Conservation (phyloP, 139 green algal species). For the Raphidocelis subcapitata region DNA sequence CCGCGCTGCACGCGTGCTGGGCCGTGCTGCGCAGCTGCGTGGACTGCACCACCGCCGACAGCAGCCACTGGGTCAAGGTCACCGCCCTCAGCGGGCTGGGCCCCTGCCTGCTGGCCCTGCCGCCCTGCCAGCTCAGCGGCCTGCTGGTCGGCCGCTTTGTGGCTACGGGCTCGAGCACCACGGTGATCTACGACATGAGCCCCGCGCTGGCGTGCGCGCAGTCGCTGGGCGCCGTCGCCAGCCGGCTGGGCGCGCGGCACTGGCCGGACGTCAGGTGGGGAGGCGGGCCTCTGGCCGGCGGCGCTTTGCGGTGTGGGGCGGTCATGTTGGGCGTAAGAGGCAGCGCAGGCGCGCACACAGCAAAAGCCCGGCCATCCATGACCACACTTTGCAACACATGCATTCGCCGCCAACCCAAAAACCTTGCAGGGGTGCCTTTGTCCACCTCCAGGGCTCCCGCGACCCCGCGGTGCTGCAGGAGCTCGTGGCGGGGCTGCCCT, state of each 20-base stretch:
- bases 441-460: conserved; percentile 18
- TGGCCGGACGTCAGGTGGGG: conserved; percentile 37
- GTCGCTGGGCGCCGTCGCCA: conserved; percentile 36
- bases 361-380: too few species aligned
- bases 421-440: conserved; percentile 17
- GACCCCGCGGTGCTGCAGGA: conserved; percentile 31
- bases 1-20: conserved; percentile 24
- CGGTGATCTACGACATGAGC: conserved; percentile 19
- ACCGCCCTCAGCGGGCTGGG: conserved; percentile 20
- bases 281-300: not conserved
- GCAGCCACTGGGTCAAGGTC: conserved; percentile 31
- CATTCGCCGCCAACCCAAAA: too few species aligned
- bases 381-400: too few species aligned
- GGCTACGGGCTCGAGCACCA: conserved; percentile 16
- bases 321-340: too few species aligned
- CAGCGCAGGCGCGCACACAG: too few species aligned
- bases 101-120: conserved; percentile 20
- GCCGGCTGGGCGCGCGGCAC: conserved; percentile 20
- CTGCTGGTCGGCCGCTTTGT: conserved; percentile 37
- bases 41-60: conserved; percentile 19
- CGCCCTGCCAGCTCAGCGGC: conserved; percentile 13
- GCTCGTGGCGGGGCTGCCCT: conserved; percentile 24
- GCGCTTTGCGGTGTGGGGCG: too few species aligned
- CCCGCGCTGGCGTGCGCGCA: conserved; percentile 40
- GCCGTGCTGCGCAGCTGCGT: conserved; percentile 20